A percentile compares a stretch with the other conserved stretches of the same genome.
These are phyloP conservation scores for Eucalyptus victrix DNA, from an alignment of 345 rosid genomes.

Conservation along the genomic window DNA sequence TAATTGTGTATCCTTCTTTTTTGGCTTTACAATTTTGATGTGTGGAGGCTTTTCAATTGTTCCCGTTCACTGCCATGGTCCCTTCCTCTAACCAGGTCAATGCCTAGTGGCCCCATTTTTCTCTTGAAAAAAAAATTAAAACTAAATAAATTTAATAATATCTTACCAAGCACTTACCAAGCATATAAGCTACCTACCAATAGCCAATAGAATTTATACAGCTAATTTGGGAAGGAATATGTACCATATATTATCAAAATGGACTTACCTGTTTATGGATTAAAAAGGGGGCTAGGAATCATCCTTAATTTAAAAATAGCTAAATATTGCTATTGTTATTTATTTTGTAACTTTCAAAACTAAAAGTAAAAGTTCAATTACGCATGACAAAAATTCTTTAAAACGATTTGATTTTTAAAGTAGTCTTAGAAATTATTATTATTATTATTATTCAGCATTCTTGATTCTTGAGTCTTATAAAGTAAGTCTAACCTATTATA, in stretches of 20 bases:
- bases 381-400: not conserved
- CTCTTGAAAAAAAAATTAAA: not conserved
- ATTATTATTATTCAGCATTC: not conserved
- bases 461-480: not conserved
- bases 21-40: not conserved
- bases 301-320: not conserved
- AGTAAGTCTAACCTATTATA: not conserved
- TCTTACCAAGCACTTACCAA: not conserved
- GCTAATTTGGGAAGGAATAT: not conserved
- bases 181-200: not conserved
- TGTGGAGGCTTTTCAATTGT: not conserved
- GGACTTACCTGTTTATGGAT: not conserved
- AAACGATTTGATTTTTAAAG: not conserved
- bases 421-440: not conserved
- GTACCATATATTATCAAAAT: not conserved
- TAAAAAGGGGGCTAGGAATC: not conserved
- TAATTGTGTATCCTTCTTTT: not conserved
- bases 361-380: not conserved
- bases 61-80: not conserved
- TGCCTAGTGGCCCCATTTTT: not conserved
- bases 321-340: not conserved
- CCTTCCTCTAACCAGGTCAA: not conserved
- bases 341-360: not conserved
- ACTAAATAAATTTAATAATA: not conserved
- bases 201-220: not conserved